Evolutionary conservation across 106 monocot species (phyloP).

Genomic region (Dendrobium huoshanense): DNA sequence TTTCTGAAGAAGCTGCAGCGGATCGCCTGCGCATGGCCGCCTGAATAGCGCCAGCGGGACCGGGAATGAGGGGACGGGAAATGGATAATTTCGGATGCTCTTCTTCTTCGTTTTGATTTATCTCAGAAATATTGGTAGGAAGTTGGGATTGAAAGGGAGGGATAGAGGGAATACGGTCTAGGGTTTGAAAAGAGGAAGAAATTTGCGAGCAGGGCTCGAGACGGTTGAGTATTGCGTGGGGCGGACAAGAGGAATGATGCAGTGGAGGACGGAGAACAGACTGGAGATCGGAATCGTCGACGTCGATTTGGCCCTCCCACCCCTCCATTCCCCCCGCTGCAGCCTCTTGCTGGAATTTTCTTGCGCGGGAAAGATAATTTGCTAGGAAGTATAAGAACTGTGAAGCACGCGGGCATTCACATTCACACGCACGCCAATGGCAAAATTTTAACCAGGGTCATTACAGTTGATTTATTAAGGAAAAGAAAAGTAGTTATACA

Average conservation of each 20-base stretch:
- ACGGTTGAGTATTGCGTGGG: background rate
- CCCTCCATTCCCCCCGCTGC: background rate
- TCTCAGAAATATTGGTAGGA: background rate
- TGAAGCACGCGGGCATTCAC: no score
- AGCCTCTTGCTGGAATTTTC: background rate
- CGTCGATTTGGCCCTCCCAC: conserved; percentile 51
- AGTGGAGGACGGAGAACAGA: conserved; percentile 5
- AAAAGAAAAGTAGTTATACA: no score
- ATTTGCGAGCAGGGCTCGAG: conserved; percentile 19
- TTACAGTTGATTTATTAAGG: no score
- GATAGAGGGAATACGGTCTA: background rate
- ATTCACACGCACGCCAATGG: no score
- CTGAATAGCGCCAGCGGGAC: conserved; percentile 61
- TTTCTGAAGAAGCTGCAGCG: background rate
- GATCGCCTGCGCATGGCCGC: conserved; percentile 39
- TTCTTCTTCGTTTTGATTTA: background rate
- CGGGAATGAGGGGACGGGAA: conserved; percentile 37
- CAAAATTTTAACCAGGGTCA: no score
- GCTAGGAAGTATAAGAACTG: background rate
- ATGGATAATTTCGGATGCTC: background rate
- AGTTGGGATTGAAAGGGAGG: conserved; percentile 1
- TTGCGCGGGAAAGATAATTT: background rate
- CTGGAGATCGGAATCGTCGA: conserved; percentile 65
- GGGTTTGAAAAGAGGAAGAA: conserved; percentile 25
- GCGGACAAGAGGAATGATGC: background rate